phyloP scores from a whole-genome alignment of 805 yeast species.

The Ogataea thermomethanolica region DNA sequence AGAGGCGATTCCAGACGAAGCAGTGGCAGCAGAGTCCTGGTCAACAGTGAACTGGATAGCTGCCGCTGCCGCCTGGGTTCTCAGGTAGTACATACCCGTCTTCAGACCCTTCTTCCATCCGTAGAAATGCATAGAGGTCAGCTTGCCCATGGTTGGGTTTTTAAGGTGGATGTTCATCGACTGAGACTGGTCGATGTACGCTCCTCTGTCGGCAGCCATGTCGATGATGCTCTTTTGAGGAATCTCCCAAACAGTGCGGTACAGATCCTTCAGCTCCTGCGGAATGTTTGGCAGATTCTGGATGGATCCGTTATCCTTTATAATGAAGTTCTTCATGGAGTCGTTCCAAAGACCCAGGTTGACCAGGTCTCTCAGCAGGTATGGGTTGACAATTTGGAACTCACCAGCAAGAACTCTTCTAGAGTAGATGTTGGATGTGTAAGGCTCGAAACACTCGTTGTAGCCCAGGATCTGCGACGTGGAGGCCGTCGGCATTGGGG shows the following conservation, averaged over 20 bases:
- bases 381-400: slow-evolving; percentile 61
- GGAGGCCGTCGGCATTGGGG: slow-evolving; percentile 69
- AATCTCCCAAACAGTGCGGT: slow-evolving; percentile 62
- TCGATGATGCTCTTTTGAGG: slow-evolving; percentile 57
- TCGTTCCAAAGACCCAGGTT: slow-evolving; percentile 59
- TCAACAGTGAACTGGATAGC: slow-evolving; percentile 94
- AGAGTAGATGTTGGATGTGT: slow-evolving; percentile 58
- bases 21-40: slow-evolving; percentile 35
- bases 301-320: slow-evolving; percentile 55
- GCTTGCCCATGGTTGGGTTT: slow-evolving; percentile 95
- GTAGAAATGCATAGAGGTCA: slow-evolving; percentile 97
- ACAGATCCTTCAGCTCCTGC: slow-evolving; percentile 49
- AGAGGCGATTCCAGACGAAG: slow-evolving; percentile 26
- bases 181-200: slow-evolving; percentile 88
- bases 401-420: slow-evolving; percentile 64
- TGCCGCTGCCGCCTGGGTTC: slow-evolving; percentile 97
- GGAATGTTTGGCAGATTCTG: slow-evolving; percentile 55
- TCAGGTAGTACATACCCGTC: slow-evolving; percentile 98
- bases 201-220: slow-evolving; percentile 72
- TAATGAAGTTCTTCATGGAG: slow-evolving; percentile 53
- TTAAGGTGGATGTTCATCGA: slow-evolving; percentile 87
- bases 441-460: slow-evolving; percentile 63
- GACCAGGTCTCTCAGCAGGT: slow-evolving; percentile 53
- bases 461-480: slow-evolving; percentile 60
- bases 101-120: slow-evolving; percentile 99